Conservation (phyloP, 805 yeast genomes). For the Millerozyma miso region DNA sequence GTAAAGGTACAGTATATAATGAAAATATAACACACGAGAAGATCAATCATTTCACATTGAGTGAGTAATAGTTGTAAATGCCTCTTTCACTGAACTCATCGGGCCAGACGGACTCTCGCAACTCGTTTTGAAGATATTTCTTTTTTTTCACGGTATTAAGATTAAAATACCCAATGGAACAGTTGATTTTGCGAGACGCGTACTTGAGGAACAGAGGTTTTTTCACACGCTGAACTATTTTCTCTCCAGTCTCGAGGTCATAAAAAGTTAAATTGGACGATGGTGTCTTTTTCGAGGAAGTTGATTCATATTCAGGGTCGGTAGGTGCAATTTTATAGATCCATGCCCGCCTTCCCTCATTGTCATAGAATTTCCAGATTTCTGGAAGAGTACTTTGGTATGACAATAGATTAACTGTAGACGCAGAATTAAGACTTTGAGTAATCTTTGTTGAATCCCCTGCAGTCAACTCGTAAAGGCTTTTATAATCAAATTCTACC, state of each 20-base stretch:
- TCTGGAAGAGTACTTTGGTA: constrained; percentile 21
- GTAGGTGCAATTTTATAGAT: constrained; percentile 44
- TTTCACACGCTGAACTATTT: constrained; percentile 42
- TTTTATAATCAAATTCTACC: constrained; percentile 61
- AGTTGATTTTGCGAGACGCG: constrained; percentile 51
- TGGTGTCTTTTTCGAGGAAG: constrained; percentile 9
- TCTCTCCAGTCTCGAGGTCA: constrained; percentile 62
- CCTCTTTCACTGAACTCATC: constrained; percentile 51
- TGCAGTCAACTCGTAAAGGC: constrained; percentile 46
- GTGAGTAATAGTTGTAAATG: constrained; percentile 53
- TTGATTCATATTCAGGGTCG: constrained; percentile 29
- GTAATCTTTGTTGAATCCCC: constrained; percentile 29
- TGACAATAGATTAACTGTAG: constrained; percentile 8
- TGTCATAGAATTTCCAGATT: constrained; percentile 50
- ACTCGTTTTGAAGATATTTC: constrained; percentile 24
- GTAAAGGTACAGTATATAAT: too few species aligned
- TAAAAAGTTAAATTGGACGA: constrained; percentile 46
- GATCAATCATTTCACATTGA: constrained; percentile 37
- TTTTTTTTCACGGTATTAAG: constrained; percentile 29
- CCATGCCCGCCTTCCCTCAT: constrained; percentile 82
- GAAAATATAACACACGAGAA: too few species aligned
- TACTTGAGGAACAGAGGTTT: constrained; percentile 49
- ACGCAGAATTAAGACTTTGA: constrained; percentile 27
- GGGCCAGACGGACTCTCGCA: constrained; percentile 43
- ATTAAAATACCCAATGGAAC: constrained; percentile 49